These are phyloP conservation scores for Claviceps citrina DNA, from an alignment of 2,329 filamentous ascomycete species.

Conservation along the genomic window DNA sequence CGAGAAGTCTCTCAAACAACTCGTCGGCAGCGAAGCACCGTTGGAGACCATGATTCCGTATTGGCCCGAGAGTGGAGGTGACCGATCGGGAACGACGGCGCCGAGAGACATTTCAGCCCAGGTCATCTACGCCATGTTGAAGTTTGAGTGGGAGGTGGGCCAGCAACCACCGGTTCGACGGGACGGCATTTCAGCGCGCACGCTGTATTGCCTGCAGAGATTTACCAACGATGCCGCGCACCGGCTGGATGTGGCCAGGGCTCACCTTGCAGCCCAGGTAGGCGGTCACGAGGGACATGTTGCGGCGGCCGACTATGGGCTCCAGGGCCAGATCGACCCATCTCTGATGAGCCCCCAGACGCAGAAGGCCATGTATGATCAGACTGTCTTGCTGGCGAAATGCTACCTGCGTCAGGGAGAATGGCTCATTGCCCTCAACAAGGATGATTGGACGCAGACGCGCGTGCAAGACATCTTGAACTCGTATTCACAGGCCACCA, in stretches of 20 bases:
- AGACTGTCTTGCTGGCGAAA: slow-evolving; percentile 68
- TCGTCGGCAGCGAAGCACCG: slow-evolving; percentile 59
- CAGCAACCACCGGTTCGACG: slow-evolving; percentile 36
- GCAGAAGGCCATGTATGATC: slow-evolving; percentile 40
- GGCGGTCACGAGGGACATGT: slow-evolving; percentile 28
- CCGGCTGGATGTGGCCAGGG: slow-evolving; percentile 36
- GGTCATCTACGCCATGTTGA: slow-evolving; percentile 90
- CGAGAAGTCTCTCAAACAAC: slow-evolving; percentile 81
- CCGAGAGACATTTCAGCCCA: slow-evolving; percentile 47
- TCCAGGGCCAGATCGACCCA: slow-evolving; percentile 31
- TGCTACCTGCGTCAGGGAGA: slow-evolving; percentile 94
- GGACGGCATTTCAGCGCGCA: slow-evolving; percentile 35
- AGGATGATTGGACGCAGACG: slow-evolving; percentile 76
- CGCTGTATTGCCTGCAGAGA: slow-evolving; percentile 41
- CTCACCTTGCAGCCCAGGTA: slow-evolving; percentile 31
- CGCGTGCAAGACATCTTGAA: slow-evolving; percentile 75
- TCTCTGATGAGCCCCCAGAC: slow-evolving; percentile 32
- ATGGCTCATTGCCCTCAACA: slow-evolving; percentile 78
- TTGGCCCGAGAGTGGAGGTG: slow-evolving; percentile 29
- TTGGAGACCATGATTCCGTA: slow-evolving; percentile 46
- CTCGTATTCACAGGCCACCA: slow-evolving; percentile 84
- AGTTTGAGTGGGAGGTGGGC: slow-evolving; percentile 86
- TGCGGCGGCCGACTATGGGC: slow-evolving; percentile 30
- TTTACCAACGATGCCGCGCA: slow-evolving; percentile 46
- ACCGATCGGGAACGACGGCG: slow-evolving; percentile 7